Evolutionary conservation across 2,329 filamentous ascomycete species (phyloP).

Genomic region (Fusarium avenaceum): DNA sequence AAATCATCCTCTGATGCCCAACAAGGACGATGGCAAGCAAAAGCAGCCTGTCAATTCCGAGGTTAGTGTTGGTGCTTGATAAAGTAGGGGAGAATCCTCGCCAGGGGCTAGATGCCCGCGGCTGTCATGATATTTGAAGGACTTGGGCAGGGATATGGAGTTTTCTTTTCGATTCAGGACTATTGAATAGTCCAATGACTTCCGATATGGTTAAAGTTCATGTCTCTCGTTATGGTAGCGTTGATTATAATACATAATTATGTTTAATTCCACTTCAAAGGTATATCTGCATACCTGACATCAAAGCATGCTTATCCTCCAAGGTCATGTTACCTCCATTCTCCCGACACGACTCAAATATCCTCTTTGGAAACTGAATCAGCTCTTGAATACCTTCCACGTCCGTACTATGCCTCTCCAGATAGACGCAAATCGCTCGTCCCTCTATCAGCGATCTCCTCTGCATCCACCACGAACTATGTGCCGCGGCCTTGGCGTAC

Average conservation of each 20-base stretch:
- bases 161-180: constrained; percentile 22
- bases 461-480: constrained; percentile 63
- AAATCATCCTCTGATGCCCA: constrained; percentile 57
- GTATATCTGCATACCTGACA: constrained; percentile 1
- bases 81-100: background rate
- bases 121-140: constrained; percentile 31
- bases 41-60: constrained; percentile 39
- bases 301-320: background rate
- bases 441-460: constrained; percentile 62
- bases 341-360: constrained; percentile 22
- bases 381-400: constrained; percentile 31
- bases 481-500: constrained; percentile 63
- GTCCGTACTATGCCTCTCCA: constrained; percentile 45
- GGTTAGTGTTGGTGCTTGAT: constrained; percentile 46
- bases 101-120: constrained; percentile 4
- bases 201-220: background rate
- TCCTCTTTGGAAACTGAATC: constrained; percentile 35
- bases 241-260: constrained; percentile 4
- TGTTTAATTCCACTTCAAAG: background rate
- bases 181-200: constrained; percentile 5
- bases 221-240: constrained; percentile 33
- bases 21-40: constrained; percentile 36
- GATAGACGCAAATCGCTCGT: constrained; percentile 61
- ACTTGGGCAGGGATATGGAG: constrained; percentile 17
- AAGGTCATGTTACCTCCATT: background rate